Conservation (phyloP, 1,284 basidiomycete genomes). For the Rhodotorula sp. region DNA sequence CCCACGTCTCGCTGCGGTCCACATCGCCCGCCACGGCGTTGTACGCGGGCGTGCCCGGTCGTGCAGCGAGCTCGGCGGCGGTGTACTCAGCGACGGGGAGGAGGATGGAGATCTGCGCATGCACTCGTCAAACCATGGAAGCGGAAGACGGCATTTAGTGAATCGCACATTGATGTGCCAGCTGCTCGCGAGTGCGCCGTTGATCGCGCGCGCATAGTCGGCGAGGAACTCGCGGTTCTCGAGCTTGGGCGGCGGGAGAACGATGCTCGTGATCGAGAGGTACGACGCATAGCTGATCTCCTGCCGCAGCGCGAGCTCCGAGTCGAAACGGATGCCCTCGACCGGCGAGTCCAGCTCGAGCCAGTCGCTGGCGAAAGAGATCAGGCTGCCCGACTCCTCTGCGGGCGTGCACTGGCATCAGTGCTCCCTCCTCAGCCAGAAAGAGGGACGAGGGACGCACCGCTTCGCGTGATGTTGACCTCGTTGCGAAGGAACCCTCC, state of each 20-base stretch:
- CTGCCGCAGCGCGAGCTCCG: constrained; percentile 90
- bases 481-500: constrained; percentile 80
- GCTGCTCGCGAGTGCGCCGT: constrained; percentile 67
- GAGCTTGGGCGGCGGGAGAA: constrained; percentile 80
- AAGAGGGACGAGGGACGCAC: constrained; percentile 56
- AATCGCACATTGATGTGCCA: constrained; percentile 43
- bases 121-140: background rate
- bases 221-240: constrained; percentile 75
- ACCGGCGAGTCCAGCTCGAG: constrained; percentile 89
- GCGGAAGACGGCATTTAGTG: background rate
- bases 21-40: constrained; percentile 52
- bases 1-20: constrained; percentile 85
- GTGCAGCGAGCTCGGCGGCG: constrained; percentile 43
- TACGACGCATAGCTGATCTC: constrained; percentile 93
- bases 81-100: constrained; percentile 74
- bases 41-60: constrained; percentile 38
- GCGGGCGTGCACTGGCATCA: background rate
- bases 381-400: constrained; percentile 82
- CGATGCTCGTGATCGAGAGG: constrained; percentile 77
- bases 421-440: background rate
- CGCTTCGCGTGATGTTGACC: constrained; percentile 80
- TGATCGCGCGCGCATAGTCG: constrained; percentile 89
- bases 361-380: constrained; percentile 86
- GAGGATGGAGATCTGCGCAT: constrained; percentile 59
- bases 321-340: constrained; percentile 92